Base-by-base conservation (phyloP, 225 moss, liverwort and hornwort species). In the Sphagnum contortum region DNA sequence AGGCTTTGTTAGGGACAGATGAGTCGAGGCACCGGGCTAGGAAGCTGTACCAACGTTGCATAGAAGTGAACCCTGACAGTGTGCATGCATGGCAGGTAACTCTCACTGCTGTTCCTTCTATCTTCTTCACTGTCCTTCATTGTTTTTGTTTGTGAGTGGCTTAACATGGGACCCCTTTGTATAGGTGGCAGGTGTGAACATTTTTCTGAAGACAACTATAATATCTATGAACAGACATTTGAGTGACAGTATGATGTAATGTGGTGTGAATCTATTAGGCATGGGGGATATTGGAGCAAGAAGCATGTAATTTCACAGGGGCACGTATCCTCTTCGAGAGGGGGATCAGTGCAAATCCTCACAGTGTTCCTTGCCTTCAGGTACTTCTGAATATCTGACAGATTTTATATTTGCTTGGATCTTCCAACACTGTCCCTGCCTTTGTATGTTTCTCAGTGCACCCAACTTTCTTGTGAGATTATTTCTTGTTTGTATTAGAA, bases 31-130 rank as follows among this genome's bases (percentile, higher is more conserved):
- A 73, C 47, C 80, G 79, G 64, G 89, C 94, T 57, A 79, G 86
- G 61, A 77, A 86, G 60, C 68, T 94, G 4, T 94, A 88, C 66
- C 87, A 88, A 71, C 74, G 73, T 4, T 94, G 89, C 80, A 86
- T 86, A 45, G 88, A 86, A 46, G 68, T 78, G 50, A 76, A 82
- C 61, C 91, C 91, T 45, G 67, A 89, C 14, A 91, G 71, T 64
- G 71, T 91, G 10, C 73, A 94, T 67, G 75, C 87, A 60, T 94
- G 94, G 94, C 94, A 94, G 91, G 94, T 94, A 57, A 67, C 74
- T 73, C 29, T 7, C 12, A 4, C 48, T 14, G 0, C 45, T 48
- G 61, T 14, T 53, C 52, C 8, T 10, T 63, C 57, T 5, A 8
- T 56, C 45, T 29, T 46, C 14, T 8, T 48, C 5, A 3, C 57